Base-by-base conservation (phyloP, 2,329 filamentous ascomycete genomes). In the Neoarthrinium moseri region DNA sequence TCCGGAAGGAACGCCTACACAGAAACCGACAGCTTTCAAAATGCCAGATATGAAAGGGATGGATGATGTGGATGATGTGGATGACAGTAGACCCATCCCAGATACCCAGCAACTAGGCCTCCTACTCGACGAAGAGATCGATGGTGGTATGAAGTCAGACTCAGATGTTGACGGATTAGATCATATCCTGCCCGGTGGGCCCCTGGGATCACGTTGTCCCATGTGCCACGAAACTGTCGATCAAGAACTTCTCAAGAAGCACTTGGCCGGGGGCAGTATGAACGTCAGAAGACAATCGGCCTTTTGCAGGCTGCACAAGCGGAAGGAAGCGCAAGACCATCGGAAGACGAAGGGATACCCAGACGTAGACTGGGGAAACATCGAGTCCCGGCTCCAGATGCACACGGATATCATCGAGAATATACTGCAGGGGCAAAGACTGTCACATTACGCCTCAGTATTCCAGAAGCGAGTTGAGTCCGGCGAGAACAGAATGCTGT, bases 261-360 rank as follows among this genome's bases (percentile, higher is more conserved):
- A 81, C 54, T 71, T 73, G 2, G 66, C 70, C 12, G 66, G 68
- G 13, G 65, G 63, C 35, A 66, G 69, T 33, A 70, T 84, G 67
- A 77, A 71, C 24, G 75, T 86, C 27, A 71, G 72, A 24, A 71
- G 78, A 55, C 83, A 89, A 61, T 69, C 74, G 17, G 70, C 65
- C 15, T 89, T 90, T 62, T 90, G 86, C 62, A 70, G 74, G 34
- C 66, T 72, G 6, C 87, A 90, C 68, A 80, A 78, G 56, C 74
- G 70, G 48, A 67, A 70, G 23, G 69, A 77, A 3, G 85, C 84
- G 2, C 54, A 67, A 45, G 64, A 70, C 6, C 62, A 62, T 4
- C 81, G 77, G 68, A 57, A 52, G 8, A 61, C 72, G 12, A 76
- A 71, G 34, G 75, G 78, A 0, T 94, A 92, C 60, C 90, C 90